Conservation (phyloP, 148 eudicot species). For the Amaranthus hypochondriacus region DNA sequence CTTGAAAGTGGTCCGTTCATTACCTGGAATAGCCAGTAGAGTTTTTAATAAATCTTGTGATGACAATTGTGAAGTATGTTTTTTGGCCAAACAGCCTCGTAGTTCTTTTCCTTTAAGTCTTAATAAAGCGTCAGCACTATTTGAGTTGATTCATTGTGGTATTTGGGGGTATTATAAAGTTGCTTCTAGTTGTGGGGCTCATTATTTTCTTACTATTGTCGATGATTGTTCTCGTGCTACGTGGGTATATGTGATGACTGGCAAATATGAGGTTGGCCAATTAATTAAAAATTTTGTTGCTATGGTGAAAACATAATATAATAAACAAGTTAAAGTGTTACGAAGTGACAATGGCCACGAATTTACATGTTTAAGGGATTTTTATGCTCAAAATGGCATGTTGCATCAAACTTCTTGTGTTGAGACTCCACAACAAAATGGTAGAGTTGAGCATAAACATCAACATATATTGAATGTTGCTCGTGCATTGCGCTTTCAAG, state of each 20-base stretch:
- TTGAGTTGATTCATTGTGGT: background rate
- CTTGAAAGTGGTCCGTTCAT: background rate
- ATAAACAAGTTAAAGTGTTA: background rate
- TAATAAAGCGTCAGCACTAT: background rate
- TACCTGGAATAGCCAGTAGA: background rate
- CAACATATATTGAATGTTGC: background rate
- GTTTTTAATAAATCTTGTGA: background rate
- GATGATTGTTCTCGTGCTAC: background rate
- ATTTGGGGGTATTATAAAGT: background rate
- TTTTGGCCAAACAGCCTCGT: background rate
- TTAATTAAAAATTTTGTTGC: background rate
- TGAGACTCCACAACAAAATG: background rate
- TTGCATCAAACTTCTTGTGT: background rate
- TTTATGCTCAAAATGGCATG: background rate
- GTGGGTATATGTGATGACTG: background rate
- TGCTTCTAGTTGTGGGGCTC: background rate
- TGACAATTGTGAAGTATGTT: background rate
- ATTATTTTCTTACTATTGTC: background rate
- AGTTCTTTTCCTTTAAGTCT: background rate
- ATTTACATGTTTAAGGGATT: background rate
- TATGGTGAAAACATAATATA: background rate
- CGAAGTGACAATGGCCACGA: background rate
- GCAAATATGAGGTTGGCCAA: background rate
- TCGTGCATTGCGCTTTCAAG: background rate
- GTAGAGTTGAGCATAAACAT: too few species aligned